Conservation (phyloP, 2,329 filamentous ascomycete species). For the Albifimbria verrucaria region DNA sequence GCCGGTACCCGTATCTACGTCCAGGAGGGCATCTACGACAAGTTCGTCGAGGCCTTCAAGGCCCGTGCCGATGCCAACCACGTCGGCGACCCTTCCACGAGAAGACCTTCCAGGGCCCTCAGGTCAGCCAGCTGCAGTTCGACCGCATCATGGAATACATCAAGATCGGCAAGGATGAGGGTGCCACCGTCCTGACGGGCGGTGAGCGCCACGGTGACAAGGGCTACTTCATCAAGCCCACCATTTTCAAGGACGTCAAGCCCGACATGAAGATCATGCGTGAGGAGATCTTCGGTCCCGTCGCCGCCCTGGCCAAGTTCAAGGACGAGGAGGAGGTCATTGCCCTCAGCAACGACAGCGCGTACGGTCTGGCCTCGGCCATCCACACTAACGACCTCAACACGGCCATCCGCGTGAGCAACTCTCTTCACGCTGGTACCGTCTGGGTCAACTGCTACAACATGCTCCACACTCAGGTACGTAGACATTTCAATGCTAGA, state of each 20-base stretch:
- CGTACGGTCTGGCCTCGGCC: constrained; percentile 79
- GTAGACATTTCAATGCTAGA: constrained; percentile 44
- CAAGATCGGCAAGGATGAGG: constrained; percentile 60
- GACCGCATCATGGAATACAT: constrained; percentile 86
- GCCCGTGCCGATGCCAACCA: constrained; percentile 69
- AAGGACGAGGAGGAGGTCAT: constrained; percentile 77
- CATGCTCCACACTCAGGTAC: constrained; percentile 11
- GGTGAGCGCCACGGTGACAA: constrained; percentile 60
- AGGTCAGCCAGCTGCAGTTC: constrained; percentile 81
- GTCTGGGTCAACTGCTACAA: constrained; percentile 50
- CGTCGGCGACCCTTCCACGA: constrained; percentile 76
- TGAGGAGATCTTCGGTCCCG: constrained; percentile 90
- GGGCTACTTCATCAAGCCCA: constrained; percentile 89
- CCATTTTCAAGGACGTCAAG: constrained; percentile 80
- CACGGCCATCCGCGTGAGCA: constrained; percentile 77
- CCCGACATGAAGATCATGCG: constrained; percentile 87
- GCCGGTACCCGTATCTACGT: constrained; percentile 83
- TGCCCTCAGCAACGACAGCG: constrained; percentile 68
- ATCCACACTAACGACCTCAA: constrained; percentile 81
- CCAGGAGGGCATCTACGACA: constrained; percentile 82
- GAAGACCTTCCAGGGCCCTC: constrained; percentile 83
- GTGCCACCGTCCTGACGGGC: constrained; percentile 57
- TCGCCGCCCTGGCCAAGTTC: constrained; percentile 84
- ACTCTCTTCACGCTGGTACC: constrained; percentile 68
- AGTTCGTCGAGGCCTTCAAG: constrained; percentile 80